Evolutionary conservation across 352 stramenopile species (phyloP), one percentile per base, ranked within the genome.

Genomic region (Globisporangium viniferum): DNA sequence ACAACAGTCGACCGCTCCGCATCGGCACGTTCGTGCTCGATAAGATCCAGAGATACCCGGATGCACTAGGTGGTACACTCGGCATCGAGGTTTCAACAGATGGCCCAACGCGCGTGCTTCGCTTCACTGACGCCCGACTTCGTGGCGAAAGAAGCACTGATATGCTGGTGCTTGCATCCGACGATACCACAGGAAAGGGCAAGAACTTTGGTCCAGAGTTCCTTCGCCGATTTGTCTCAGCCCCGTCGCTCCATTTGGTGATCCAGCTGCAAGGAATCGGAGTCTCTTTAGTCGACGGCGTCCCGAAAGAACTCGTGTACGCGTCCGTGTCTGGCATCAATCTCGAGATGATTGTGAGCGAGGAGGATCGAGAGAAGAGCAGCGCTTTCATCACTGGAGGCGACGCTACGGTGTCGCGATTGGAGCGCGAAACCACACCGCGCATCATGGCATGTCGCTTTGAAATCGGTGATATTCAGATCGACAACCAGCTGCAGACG

Each of bases 1-100:
- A 96, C 63, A 95, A 95, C 59, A 94, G 86, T 61, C 84, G 89
- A 15, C 89, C 89, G 22, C 67, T 96, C 24, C 85, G 87, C 8
- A 95, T 96, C 46, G 89, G 89, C 20, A 88, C 77, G 22, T 96
- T 96, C 62, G 73, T 79, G 29, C 60, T 96, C 35, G 89, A 96
- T 67, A 92, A 91, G 67, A 92, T 96, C 57, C 75, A 91, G 35
- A 73, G 73, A 9, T 94, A 93, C 57, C 84, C 86, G 0, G 86
- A 95, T 75, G 80, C 76, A n/a, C 69, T 95, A 10, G 77, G 78
- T 4, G 86, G 88, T 18, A 86, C 84, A 22, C 71, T 96, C 1
- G 86, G 85, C 7, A 91, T 96, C 57, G 87, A 95, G 62, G 88
- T 96, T 24, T 85, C 79, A 3, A 89, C 89, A 2, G 88, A 95